Percentiles rank a stretch among this genome's conserved stretches.
Evolutionary conservation across 2,329 filamentous ascomycete genomes (phyloP).

Genomic region (Cladosporium sp.): DNA sequence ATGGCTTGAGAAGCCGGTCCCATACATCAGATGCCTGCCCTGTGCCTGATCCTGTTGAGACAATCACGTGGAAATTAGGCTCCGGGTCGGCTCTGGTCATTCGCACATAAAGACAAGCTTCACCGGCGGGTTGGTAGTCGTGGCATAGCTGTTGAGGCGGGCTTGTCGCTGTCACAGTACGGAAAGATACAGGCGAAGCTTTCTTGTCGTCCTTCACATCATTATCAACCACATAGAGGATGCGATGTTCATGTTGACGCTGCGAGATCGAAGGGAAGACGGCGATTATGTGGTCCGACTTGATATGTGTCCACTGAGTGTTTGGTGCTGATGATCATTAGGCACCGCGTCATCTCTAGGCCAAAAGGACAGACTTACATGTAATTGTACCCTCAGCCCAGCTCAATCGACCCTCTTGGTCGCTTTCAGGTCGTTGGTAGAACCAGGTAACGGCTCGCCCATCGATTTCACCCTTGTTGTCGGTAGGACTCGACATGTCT

Average conservation of each 20-base stretch:
- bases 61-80: conserved; percentile 41
- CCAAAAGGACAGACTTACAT: conserved; percentile 21
- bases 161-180: conserved; percentile 26
- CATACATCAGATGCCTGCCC: conserved; percentile 43
- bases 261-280: conserved; percentile 22
- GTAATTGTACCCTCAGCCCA: conserved; percentile 27
- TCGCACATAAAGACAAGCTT: conserved; percentile 19
- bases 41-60: conserved; percentile 49
- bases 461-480: conserved; percentile 28
- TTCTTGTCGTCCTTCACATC: conserved; percentile 22
- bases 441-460: conserved; percentile 30
- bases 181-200: conserved; percentile 24
- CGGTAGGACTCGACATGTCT: conserved; percentile 23
- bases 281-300: conserved; percentile 28
- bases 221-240: conserved; percentile 29
- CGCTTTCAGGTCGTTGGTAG: conserved; percentile 25
- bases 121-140: conserved; percentile 24
- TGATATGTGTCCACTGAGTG: conserved; percentile 24
- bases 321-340: conserved; percentile 17
- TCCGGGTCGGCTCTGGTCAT: not conserved
- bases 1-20: conserved; percentile 38
- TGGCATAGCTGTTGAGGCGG: conserved; percentile 29
- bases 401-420: conserved; percentile 24
- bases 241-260: conserved; percentile 22
- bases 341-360: not conserved